These are phyloP conservation scores for Ogataea saltuana DNA, from an alignment of 805 yeast species.

Conservation along the genomic window DNA sequence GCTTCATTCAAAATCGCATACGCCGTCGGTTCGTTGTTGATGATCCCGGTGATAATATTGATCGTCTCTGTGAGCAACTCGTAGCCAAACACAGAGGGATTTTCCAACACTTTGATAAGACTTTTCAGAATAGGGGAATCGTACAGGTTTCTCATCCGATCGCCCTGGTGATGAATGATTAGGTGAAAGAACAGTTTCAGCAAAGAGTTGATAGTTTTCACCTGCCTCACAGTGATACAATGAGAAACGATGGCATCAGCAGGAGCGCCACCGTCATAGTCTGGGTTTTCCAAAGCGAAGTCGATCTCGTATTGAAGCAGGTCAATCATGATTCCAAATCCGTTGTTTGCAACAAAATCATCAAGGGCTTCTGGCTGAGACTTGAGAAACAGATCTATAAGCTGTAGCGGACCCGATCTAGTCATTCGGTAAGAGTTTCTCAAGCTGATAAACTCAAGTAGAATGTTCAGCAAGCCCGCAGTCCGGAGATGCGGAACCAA, in stretches of 20 bases:
- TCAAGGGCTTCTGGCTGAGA: conserved; percentile 52
- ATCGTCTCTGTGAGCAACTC: conserved; percentile 60
- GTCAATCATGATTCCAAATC: conserved; percentile 62
- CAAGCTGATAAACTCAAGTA: conserved; percentile 59
- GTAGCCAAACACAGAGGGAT: conserved; percentile 67
- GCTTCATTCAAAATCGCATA: conserved; percentile 79
- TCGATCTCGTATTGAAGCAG: conserved; percentile 64
- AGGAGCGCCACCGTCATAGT: conserved; percentile 53
- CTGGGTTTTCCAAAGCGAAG: conserved; percentile 60
- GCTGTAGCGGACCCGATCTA: conserved; percentile 61
- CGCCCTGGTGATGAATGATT: conserved; percentile 76
- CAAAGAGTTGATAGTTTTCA: conserved; percentile 56
- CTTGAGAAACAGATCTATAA: conserved; percentile 48
- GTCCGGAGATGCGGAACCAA: conserved; percentile 59
- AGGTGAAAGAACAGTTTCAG: conserved; percentile 64
- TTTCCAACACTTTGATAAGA: conserved; percentile 55
- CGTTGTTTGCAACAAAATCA: conserved; percentile 65
- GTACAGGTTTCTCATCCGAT: conserved; percentile 77
- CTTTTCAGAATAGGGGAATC: conserved; percentile 77
- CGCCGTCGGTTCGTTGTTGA: conserved; percentile 91
- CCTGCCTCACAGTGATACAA: conserved; percentile 58
- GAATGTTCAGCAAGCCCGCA: conserved; percentile 73
- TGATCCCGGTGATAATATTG: conserved; percentile 64
- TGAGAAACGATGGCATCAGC: conserved; percentile 52
- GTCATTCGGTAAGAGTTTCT: conserved; percentile 55